A percentile compares a stretch with the other conserved stretches of the same genome.
These are phyloP conservation scores for Butyriboletus loyo DNA, from an alignment of 768 basidiomycete species.

Conservation along the genomic window DNA sequence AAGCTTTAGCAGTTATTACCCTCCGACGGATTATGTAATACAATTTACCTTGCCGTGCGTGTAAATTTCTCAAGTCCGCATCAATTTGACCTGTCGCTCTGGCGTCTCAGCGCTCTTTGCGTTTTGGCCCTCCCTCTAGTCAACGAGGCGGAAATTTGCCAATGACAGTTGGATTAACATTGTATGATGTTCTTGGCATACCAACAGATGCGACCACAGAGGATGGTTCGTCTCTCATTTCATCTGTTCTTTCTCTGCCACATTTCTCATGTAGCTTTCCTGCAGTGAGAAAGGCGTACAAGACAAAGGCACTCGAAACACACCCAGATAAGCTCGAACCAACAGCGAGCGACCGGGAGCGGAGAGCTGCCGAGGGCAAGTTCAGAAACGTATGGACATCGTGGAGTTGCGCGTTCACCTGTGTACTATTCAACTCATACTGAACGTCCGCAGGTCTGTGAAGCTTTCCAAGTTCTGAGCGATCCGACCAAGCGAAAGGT, in stretches of 20 bases:
- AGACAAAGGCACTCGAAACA: constrained; percentile 63
- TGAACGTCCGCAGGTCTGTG: constrained; percentile 47
- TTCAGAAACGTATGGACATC: constrained; percentile 54
- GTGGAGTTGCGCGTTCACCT: constrained; percentile 23
- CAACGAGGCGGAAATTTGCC: constrained; percentile 1
- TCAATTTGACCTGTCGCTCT: neutral
- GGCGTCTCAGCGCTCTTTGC: neutral
- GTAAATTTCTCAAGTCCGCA: neutral
- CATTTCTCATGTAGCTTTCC: neutral
- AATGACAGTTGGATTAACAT: constrained; percentile 34
- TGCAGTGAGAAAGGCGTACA: constrained; percentile 62
- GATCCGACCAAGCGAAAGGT: constrained; percentile 57
- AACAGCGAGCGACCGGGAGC: constrained; percentile 47
- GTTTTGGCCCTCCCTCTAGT: neutral
- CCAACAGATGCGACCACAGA: constrained; percentile 43
- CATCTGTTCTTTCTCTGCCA: neutral
- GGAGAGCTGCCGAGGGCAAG: constrained; percentile 50
- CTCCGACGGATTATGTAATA: neutral
- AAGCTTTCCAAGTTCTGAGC: constrained; percentile 58
- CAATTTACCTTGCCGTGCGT: neutral
- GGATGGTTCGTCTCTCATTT: constrained; percentile 40
- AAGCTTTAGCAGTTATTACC: neutral
- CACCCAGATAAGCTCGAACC: constrained; percentile 71
- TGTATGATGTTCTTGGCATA: constrained; percentile 47
- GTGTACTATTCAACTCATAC: constrained; percentile 10